These are phyloP conservation scores for Candida schatavii DNA, from an alignment of 805 yeast species.

Conservation along the genomic window DNA sequence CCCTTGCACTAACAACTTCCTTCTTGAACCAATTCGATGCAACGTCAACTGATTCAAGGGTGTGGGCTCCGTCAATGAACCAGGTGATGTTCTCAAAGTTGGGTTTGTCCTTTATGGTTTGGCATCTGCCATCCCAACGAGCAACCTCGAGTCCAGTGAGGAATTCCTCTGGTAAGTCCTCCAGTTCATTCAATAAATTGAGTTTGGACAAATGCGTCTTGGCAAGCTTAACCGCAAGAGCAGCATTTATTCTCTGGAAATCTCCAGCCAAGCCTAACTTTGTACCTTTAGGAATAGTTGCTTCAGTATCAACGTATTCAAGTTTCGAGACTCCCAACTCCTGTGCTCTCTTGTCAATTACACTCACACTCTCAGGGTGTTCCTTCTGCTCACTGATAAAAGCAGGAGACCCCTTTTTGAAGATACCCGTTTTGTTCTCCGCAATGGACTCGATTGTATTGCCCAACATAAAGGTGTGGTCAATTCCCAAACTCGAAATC, in stretches of 20 bases:
- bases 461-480: slow-evolving; percentile 86
- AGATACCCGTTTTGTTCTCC: slow-evolving; percentile 95
- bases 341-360: slow-evolving; percentile 61
- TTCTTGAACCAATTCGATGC: slow-evolving; percentile 74
- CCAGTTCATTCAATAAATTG: slow-evolving; percentile 29
- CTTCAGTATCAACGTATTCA: slow-evolving; percentile 44
- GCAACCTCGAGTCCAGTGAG: slow-evolving; percentile 61
- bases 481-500: slow-evolving; percentile 83
- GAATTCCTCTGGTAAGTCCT: slow-evolving; percentile 45
- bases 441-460: slow-evolving; percentile 85
- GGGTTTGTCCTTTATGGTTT: slow-evolving; percentile 50
- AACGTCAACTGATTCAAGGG: slow-evolving; percentile 80
- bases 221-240: slow-evolving; percentile 76
- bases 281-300: slow-evolving; percentile 34
- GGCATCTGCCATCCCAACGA: slow-evolving; percentile 96
- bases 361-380: slow-evolving; percentile 49
- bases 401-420: slow-evolving; percentile 66
- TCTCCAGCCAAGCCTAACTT: slow-evolving; percentile 77
- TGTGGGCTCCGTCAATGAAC: slow-evolving; percentile 95
- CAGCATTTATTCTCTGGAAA: slow-evolving; percentile 83
- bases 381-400: slow-evolving; percentile 58
- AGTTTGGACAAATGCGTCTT: slow-evolving; percentile 53
- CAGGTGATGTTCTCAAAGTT: slow-evolving; percentile 53
- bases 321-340: slow-evolving; percentile 53
- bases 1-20: too few relatives aligned